Conservation (phyloP, 2,329 filamentous ascomycete genomes). For the Beauveria sp. region DNA sequence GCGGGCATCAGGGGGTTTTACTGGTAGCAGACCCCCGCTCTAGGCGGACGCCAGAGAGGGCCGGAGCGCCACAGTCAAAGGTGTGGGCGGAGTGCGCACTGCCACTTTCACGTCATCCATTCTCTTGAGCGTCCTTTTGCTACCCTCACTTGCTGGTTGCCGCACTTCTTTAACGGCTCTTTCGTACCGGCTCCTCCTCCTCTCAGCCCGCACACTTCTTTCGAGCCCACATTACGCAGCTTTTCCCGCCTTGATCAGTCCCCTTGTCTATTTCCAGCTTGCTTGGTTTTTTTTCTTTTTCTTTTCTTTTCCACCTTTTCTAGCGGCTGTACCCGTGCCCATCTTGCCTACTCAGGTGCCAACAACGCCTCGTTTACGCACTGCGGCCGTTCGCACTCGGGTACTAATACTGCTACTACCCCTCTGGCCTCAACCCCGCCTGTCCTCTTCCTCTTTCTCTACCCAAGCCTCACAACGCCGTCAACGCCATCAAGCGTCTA, state of each 20-base stretch:
- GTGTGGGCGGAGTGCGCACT: conserved; percentile 5
- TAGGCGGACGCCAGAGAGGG: background rate
- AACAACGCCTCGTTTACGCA: background rate
- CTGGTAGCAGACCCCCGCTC: background rate
- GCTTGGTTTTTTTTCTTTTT: background rate
- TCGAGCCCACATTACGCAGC: background rate
- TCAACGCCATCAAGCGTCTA: background rate
- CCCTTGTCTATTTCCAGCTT: background rate
- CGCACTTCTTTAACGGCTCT: background rate
- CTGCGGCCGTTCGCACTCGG: background rate
- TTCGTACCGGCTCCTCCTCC: background rate
- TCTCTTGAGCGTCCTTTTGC: background rate
- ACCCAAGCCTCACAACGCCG: background rate
- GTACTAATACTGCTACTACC: background rate
- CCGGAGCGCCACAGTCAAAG: background rate
- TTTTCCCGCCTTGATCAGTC: background rate
- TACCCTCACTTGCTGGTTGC: too few species aligned
- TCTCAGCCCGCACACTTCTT: background rate
- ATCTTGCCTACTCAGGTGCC: background rate
- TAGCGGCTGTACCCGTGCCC: background rate
- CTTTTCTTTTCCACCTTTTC: background rate
- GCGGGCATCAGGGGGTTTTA: background rate
- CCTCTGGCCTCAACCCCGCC: background rate
- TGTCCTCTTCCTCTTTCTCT: background rate
- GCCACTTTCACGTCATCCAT: conserved; percentile 10